Evolutionary conservation across 306 rosid genomes (phyloP).

Genomic region (Vigna mungo): DNA sequence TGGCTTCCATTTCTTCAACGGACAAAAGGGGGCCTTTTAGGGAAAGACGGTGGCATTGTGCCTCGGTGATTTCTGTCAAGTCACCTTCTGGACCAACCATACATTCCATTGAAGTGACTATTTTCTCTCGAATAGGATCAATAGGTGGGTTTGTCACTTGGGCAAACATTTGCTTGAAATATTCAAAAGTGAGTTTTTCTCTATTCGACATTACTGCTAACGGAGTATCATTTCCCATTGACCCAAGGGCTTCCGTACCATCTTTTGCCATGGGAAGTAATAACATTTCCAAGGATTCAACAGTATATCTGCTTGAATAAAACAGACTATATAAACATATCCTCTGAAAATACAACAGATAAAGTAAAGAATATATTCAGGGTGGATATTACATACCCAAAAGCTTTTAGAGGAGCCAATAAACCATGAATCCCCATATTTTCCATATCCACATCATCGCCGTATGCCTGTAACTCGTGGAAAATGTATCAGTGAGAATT

Average conservation of each 20-base stretch:
- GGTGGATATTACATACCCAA: conserved; percentile 10
- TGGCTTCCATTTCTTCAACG: conserved; percentile 15
- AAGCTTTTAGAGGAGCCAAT: conserved; percentile 23
- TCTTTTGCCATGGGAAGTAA: conserved; percentile 29
- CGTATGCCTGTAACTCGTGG: conserved; percentile 7
- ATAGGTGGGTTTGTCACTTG: conserved; percentile 27
- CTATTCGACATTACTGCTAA: conserved; percentile 22
- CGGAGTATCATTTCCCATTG: conserved; percentile 28
- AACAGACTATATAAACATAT: conserved; percentile 1
- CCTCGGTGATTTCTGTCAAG: conserved; percentile 26
- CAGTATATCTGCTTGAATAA: background rate
- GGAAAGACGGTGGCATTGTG: conserved; percentile 24
- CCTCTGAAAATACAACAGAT: background rate
- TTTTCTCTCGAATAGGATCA: conserved; percentile 26
- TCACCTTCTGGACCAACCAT: conserved; percentile 29
- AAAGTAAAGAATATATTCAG: background rate
- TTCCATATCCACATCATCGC: conserved; percentile 14
- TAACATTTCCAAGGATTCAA: conserved; percentile 23
- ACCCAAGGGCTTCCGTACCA: conserved; percentile 19
- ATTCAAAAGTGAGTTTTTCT: conserved; percentile 24
- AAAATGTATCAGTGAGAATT: background rate
- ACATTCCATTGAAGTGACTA: conserved; percentile 19
- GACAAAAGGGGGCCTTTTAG: conserved; percentile 24
- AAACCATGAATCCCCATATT: conserved; percentile 21
- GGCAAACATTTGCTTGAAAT: conserved; percentile 27